Evolutionary conservation across 1,284 basidiomycete genomes (phyloP).

Genomic region (Earliella scabrosa): DNA sequence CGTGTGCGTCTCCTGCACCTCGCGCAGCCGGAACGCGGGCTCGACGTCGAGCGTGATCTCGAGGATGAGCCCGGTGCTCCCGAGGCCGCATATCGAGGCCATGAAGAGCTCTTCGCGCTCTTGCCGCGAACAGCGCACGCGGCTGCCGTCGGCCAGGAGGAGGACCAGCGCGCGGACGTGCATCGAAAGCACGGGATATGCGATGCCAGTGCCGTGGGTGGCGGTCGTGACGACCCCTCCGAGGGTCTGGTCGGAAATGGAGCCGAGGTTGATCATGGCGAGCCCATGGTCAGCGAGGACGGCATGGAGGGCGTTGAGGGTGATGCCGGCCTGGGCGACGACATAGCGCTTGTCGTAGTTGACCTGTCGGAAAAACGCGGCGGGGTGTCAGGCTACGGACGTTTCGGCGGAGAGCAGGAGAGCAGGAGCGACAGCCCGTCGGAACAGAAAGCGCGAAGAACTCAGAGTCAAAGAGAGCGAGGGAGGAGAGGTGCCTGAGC

Average conservation of each 20-base stretch:
- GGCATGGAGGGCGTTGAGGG: conserved; percentile 72
- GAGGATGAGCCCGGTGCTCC: conserved; percentile 91
- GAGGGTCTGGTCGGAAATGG: conserved; percentile 96
- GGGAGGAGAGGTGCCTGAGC: conserved; percentile 19
- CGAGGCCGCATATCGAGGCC: conserved; percentile 93
- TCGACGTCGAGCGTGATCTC: conserved; percentile 82
- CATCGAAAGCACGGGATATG: conserved; percentile 84
- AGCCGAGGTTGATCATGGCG: conserved; percentile 93
- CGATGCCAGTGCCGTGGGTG: conserved; percentile 90
- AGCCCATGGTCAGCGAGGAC: conserved; percentile 72
- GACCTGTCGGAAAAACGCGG: conserved; percentile 60
- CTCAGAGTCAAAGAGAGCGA: background rate
- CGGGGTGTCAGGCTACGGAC: no score
- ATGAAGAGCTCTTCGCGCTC: conserved; percentile 82
- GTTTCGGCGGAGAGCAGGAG: no score
- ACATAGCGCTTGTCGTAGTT: conserved; percentile 74
- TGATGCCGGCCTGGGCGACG: conserved; percentile 80
- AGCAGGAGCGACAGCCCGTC: no score
- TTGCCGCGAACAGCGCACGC: conserved; percentile 69
- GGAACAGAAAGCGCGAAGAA: conserved; percentile 11
- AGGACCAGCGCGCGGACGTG: conserved; percentile 80
- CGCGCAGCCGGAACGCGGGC: conserved; percentile 82
- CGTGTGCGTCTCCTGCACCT: conserved; percentile 68
- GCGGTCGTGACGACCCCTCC: conserved; percentile 95
- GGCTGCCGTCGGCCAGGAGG: conserved; percentile 73